phyloP scores from a whole-genome alignment of 768 basidiomycete genomes.

The Trametes coccinea region DNA sequence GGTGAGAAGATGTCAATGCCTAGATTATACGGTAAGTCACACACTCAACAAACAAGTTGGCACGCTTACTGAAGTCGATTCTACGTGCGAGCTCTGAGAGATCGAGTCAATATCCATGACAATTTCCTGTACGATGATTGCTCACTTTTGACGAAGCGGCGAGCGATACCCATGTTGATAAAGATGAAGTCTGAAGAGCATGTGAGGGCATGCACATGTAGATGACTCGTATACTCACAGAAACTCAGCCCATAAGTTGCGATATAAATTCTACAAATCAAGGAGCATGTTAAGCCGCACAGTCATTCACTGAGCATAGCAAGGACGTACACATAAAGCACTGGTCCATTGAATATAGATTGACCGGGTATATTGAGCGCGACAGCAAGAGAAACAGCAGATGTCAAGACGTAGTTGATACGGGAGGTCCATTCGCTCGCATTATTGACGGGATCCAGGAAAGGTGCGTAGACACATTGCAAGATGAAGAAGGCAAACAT shows the following conservation, averaged over 20 bases:
- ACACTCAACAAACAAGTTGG: neutral
- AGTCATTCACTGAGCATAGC: neutral
- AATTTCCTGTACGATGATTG: neutral
- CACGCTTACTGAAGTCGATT: conserved; percentile 70
- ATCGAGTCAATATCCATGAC: neutral
- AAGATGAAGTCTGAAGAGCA: conserved; percentile 57
- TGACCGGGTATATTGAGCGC: conserved; percentile 58
- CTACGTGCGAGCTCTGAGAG: conserved; percentile 54
- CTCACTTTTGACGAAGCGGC: conserved; percentile 63
- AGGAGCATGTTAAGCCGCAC: neutral
- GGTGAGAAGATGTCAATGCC: conserved; percentile 84
- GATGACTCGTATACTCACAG: conserved; percentile 44
- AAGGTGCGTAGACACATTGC: conserved; percentile 63
- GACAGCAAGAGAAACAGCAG: conserved; percentile 62
- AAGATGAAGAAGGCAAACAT: conserved; percentile 60
- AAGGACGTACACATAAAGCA: conserved; percentile 60
- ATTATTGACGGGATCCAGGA: conserved; percentile 70
- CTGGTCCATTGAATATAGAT: conserved; percentile 56
- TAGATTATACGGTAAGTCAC: conserved; percentile 27
- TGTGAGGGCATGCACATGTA: neutral
- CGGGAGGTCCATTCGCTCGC: conserved; percentile 76
- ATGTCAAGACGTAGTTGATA: conserved; percentile 67
- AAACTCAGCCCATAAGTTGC: conserved; percentile 68
- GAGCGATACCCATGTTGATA: conserved; percentile 52
- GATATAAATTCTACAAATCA: conserved; percentile 42